phyloP scores from a whole-genome alignment of 257 asterid genomes.

The Penstemon eatonii region DNA sequence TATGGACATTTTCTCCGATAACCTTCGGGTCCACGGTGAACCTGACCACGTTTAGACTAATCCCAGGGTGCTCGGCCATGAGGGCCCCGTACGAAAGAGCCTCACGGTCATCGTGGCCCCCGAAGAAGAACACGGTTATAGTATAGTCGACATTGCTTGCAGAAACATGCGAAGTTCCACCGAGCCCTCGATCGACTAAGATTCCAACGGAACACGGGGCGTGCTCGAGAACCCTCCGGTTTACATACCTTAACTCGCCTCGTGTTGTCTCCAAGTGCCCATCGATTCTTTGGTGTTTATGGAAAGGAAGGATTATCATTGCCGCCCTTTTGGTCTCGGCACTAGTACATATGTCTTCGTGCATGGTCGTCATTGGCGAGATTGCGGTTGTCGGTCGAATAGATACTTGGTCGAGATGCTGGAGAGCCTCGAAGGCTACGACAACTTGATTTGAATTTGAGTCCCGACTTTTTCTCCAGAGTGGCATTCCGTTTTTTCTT shows the following conservation, averaged over 20 bases:
- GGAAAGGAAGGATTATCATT: constrained; percentile 51
- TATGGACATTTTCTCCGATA: constrained; percentile 23
- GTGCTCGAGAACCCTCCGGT: constrained; percentile 38
- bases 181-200: constrained; percentile 56
- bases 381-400: constrained; percentile 57
- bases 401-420: constrained; percentile 47
- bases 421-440: constrained; percentile 54
- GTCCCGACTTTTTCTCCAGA: constrained; percentile 37
- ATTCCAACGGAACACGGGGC: constrained; percentile 56
- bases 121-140: constrained; percentile 49
- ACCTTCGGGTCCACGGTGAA: constrained; percentile 37
- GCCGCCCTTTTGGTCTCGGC: constrained; percentile 40
- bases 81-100: constrained; percentile 54
- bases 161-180: constrained; percentile 47
- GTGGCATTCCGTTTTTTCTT: constrained; percentile 52
- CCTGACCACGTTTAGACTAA: constrained; percentile 37
- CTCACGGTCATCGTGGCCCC: constrained; percentile 58
- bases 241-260: constrained; percentile 38
- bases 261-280: constrained; percentile 52
- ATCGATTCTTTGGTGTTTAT: constrained; percentile 51
- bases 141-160: constrained; percentile 50
- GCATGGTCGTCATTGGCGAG: constrained; percentile 50
- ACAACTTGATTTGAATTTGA: constrained; percentile 40
- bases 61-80: constrained; percentile 67
- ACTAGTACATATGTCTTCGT: constrained; percentile 44